These are phyloP conservation scores for Conticribra weissflogii DNA, from an alignment of 108 stramenopile genomes.

Conservation along the genomic window DNA sequence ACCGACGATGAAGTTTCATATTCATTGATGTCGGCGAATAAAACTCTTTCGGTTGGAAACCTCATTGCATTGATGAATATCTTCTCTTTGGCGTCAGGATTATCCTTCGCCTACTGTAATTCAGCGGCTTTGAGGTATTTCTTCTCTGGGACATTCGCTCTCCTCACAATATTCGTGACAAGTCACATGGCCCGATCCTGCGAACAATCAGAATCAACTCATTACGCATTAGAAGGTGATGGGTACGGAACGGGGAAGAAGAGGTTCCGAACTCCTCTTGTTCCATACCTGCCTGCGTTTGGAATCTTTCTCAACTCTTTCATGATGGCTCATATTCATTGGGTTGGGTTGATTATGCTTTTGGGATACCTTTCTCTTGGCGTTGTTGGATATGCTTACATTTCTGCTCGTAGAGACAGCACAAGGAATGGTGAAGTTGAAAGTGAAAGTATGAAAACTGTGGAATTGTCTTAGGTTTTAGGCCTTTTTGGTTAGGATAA, in stretches of 20 bases:
- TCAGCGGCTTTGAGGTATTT: constrained; percentile 8
- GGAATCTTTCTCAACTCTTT: constrained; percentile 90
- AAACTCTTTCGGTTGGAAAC: constrained; percentile 19
- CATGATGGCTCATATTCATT: constrained; percentile 75
- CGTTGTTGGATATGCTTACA: constrained; percentile 44
- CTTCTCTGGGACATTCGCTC: constrained; percentile 12
- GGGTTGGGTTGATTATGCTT: constrained; percentile 61
- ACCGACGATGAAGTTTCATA: constrained; percentile 14
- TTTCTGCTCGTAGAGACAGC: too few species aligned
- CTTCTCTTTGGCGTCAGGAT: constrained; percentile 22
- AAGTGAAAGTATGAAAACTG: too few species aligned
- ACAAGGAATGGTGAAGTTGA: too few species aligned
- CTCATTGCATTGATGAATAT: constrained; percentile 36
- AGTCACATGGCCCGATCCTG: constrained; percentile 27
- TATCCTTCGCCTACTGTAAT: constrained; percentile 27
- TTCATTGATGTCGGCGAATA: constrained; percentile 13
- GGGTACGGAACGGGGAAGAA: constrained; percentile 23
- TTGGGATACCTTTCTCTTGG: constrained; percentile 59
- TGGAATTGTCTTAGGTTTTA: too few species aligned
- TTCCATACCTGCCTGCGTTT: constrained; percentile 70
- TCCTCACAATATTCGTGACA: constrained; percentile 24
- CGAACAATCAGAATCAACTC: constrained; percentile 10
- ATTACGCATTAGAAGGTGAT: constrained; percentile 19
- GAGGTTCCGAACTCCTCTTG: constrained; percentile 71
- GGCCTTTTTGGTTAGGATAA: too few species aligned